These are phyloP conservation scores for Phyllosticta paracitricarpa DNA, from an alignment of 2,329 filamentous ascomycete genomes.

Conservation along the genomic window DNA sequence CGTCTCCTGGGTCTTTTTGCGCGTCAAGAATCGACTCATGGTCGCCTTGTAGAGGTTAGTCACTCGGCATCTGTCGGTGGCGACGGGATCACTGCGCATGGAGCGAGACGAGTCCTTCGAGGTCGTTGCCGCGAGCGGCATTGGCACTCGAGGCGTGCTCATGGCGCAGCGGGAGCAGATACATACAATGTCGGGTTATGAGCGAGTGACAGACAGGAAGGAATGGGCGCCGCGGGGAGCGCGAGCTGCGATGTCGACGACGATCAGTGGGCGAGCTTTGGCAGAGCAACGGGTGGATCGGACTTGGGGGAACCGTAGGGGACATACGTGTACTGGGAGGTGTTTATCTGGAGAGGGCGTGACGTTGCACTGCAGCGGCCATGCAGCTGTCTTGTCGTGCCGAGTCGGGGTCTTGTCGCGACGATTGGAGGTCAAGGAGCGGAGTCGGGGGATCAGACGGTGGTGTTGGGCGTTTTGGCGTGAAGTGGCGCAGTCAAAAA, in stretches of 20 bases:
- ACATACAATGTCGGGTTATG: not conserved
- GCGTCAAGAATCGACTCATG: constrained; percentile 71
- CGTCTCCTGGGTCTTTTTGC: constrained; percentile 59
- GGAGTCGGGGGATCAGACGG: constrained; percentile 6
- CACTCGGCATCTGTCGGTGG: constrained; percentile 1
- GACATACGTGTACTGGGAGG: constrained; percentile 4
- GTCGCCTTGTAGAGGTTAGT: constrained; percentile 14
- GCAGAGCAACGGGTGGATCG: not conserved
- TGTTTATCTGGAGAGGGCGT: constrained; percentile 8
- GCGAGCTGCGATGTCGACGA: not conserved
- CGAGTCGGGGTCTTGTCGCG: not conserved
- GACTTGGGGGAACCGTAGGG: not conserved
- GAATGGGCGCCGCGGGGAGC: not conserved
- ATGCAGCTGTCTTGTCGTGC: constrained; percentile 2
- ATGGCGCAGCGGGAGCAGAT: not conserved
- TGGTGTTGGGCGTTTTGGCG: constrained; percentile 3
- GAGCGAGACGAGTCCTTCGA: constrained; percentile 3
- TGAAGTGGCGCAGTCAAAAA: constrained; percentile 11
- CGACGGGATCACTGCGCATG: not conserved
- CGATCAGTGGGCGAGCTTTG: not conserved
- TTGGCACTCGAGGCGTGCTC: not conserved
- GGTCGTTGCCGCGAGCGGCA: not conserved
- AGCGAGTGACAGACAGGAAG: not conserved
- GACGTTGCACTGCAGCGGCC: constrained; percentile 11
- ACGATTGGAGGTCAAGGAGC: constrained; percentile 4